Conservation (phyloP, 306 rosid genomes). For the Fragaria iinumae region DNA sequence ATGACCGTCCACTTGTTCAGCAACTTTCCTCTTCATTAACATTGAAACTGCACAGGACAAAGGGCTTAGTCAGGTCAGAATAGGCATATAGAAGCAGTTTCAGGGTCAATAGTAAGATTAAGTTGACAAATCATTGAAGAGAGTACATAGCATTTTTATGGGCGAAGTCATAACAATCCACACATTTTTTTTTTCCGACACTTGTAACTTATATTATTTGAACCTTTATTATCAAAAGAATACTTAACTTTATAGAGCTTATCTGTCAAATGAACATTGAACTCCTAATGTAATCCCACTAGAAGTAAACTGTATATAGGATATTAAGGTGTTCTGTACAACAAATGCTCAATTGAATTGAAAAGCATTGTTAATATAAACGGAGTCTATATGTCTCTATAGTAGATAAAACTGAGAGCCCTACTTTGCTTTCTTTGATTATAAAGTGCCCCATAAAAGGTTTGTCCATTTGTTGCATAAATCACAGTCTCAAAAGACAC, state of each 20-base stretch:
- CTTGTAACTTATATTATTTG: background rate
- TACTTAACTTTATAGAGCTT: background rate
- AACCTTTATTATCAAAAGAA: background rate
- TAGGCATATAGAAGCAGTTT: constrained; percentile 5
- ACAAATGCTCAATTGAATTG: background rate
- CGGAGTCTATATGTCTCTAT: background rate
- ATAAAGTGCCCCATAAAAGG: background rate
- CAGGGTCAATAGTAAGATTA: background rate
- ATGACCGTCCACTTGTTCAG: constrained; percentile 37
- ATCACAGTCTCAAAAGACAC: background rate
- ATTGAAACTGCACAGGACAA: constrained; percentile 59
- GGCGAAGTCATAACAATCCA: no score
- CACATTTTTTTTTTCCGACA: no score
- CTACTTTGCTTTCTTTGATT: constrained; percentile 10
- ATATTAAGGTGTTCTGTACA: background rate
- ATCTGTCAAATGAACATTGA: background rate
- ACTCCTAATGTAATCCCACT: background rate
- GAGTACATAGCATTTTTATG: background rate
- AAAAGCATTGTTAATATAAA: background rate
- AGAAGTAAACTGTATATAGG: background rate
- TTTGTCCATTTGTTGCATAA: background rate
- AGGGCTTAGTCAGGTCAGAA: constrained; percentile 19
- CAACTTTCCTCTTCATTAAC: constrained; percentile 57
- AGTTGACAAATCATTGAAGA: constrained; percentile 1
- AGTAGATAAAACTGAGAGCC: background rate